Evolutionary conservation across 228 moss, liverwort and hornwort genomes (phyloP).

Genomic region (Sphagnum magellanicum): DNA sequence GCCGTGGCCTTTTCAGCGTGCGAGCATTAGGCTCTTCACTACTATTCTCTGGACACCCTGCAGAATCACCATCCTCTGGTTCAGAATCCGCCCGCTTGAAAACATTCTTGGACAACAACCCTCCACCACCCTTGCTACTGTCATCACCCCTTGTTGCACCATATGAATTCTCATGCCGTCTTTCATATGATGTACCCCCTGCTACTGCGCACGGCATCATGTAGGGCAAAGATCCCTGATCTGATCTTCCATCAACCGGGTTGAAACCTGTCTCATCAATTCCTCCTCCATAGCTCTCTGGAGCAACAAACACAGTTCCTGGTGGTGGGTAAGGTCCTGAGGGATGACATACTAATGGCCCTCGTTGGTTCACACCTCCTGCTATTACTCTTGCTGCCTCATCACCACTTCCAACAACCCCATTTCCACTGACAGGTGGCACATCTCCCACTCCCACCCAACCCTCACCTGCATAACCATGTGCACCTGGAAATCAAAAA

Average conservation of each 20-base stretch:
- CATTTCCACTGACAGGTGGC: constrained; percentile 12
- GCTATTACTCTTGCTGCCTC: constrained; percentile 13
- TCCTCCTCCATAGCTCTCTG: constrained; percentile 26
- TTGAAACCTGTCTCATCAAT: constrained; percentile 26
- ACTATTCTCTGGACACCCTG: constrained; percentile 66
- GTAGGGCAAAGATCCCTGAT: constrained; percentile 40
- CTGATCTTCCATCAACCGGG: constrained; percentile 37
- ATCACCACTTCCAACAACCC: constrained; percentile 34
- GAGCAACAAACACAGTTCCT: constrained; percentile 17
- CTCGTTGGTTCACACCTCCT: constrained; percentile 5
- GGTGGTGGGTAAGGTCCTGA: too few species aligned
- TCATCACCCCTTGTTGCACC: constrained; percentile 45
- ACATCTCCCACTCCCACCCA: constrained; percentile 33
- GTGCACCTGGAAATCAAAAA: constrained; percentile 19
- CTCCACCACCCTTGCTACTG: constrained; percentile 37
- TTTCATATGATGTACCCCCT: constrained; percentile 28
- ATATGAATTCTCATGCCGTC: constrained; percentile 39
- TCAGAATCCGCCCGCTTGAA: constrained; percentile 79
- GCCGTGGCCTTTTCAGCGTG: constrained; percentile 76
- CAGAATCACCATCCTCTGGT: constrained; percentile 92
- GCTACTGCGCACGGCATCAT: constrained; percentile 20
- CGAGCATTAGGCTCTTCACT: constrained; percentile 82
- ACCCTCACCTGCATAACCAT: constrained; percentile 20
- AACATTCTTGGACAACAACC: constrained; percentile 59
- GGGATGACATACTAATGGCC: too few species aligned